Base-by-base conservation (phyloP, 2,329 filamentous ascomycete genomes). In the Aspergillus neotritici region DNA sequence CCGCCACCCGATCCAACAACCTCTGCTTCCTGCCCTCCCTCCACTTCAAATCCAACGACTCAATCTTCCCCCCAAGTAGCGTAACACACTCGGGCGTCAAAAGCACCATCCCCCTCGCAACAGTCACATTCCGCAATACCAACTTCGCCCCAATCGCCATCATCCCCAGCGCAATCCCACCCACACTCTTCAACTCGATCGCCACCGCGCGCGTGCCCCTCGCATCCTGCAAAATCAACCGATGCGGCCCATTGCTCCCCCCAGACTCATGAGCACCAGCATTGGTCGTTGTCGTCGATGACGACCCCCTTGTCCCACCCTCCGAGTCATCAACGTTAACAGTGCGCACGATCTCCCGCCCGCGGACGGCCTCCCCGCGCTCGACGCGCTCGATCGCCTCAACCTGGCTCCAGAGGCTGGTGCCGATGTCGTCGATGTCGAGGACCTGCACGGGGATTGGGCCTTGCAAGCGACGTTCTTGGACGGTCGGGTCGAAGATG, bases 11-110 rank as follows among this genome's bases (percentile, higher is more conserved):
- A 39, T 78, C 76, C 60, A 80, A 82, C 47, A 97, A 64, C 50
- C 79, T 77, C 37, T 74, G 76, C 63, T 95, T 82, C 50, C 86
- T 76, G 2, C 80, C 80, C 11, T 82, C 79, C 36, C 75, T 74
- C 91, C 91, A 97, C 6, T 74, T 74, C 60, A 80, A 83, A 59
- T 97, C 87, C 74, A 89, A 79, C 0, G 72, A 73, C 42, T 96
- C 89, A 34, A 97, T 77, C 68, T 87, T 94, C 0, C 93, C 93
- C 2, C 93, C 93, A n/a, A 96, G 66, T 2, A 94, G 60, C n/a
- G 78, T 75, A 41, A 81, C 83, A 44, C 66, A 80, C 2, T 69
- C 70, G 1, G 87, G 82, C 49, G 88, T 83, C 14, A 98, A 71
- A 65, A 97, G 68, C n/a, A 94, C 58, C 38, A 86, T 77, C 0